Conservation (phyloP, 164 flowering plant species). For the Magnolia officinalis region DNA sequence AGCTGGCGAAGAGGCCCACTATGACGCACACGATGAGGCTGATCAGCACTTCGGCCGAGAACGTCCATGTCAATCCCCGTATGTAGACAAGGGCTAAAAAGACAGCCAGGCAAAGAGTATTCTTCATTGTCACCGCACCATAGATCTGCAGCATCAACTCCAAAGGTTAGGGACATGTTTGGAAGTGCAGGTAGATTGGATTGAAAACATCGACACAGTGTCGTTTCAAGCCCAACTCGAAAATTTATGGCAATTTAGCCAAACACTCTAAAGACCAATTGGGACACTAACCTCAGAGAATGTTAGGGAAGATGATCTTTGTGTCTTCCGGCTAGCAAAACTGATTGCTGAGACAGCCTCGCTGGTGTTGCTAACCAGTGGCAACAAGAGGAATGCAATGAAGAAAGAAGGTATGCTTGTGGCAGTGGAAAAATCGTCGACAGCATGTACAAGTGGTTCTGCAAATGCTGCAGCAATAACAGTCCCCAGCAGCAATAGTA, state of each 20-base stretch:
- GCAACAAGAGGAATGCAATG: constrained; percentile 78
- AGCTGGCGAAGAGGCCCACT: constrained; percentile 66
- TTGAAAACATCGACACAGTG: too few species aligned
- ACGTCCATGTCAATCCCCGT: constrained; percentile 67
- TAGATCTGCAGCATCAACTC: constrained; percentile 46
- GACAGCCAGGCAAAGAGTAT: constrained; percentile 60
- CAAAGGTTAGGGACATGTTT: too few species aligned
- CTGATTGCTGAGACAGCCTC: constrained; percentile 83
- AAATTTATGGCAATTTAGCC: too few species aligned
- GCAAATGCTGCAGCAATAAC: constrained; percentile 74
- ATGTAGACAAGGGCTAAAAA: constrained; percentile 61
- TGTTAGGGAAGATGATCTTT: constrained; percentile 69
- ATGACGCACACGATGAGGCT: constrained; percentile 52
- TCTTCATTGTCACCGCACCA: constrained; percentile 76
- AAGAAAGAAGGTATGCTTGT: constrained; percentile 84
- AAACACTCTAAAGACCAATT: too few species aligned
- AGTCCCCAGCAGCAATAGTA: constrained; percentile 60
- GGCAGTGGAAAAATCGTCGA: constrained; percentile 70
- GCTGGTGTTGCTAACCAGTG: constrained; percentile 87
- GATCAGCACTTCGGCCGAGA: constrained; percentile 70
- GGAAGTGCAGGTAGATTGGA: too few species aligned
- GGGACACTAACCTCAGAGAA: constrained; percentile 67
- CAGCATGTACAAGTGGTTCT: constrained; percentile 86
- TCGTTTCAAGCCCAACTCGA: too few species aligned
- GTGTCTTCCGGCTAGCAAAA: constrained; percentile 63